Evolutionary conservation across 495 filamentous ascomycete species (phyloP).

Genomic region (Xylaria castorea): DNA sequence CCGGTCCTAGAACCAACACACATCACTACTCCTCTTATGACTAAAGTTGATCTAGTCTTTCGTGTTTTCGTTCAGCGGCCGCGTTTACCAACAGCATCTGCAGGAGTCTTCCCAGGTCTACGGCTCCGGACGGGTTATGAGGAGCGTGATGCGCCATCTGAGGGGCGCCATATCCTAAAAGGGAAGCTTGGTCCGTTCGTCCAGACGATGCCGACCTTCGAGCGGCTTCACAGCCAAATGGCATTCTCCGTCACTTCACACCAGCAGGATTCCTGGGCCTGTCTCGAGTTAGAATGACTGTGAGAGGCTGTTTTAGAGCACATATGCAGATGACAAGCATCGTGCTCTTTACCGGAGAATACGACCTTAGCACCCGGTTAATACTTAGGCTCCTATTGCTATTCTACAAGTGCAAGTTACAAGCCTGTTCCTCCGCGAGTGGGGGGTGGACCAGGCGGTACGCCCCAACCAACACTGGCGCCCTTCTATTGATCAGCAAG

Average conservation of each 20-base stretch:
- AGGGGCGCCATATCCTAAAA: slow-evolving; percentile 16
- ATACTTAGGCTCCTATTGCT: neutral
- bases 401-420: neutral
- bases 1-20: neutral
- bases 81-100: neutral
- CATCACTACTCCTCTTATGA: neutral
- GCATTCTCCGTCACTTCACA: neutral
- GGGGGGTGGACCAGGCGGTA: neutral
- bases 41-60: neutral
- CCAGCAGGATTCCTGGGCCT: neutral
- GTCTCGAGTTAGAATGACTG: neutral
- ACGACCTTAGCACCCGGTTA: slow-evolving; percentile 5
- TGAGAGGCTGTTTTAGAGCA: neutral
- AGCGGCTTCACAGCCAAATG: neutral
- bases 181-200: slow-evolving; percentile 19
- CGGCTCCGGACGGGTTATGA: neutral
- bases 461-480: neutral
- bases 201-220: neutral
- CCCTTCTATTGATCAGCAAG: neutral
- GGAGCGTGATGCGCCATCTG: slow-evolving; percentile 10
- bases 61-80: neutral
- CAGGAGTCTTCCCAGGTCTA: slow-evolving; percentile 1
- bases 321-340: neutral
- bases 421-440: neutral
- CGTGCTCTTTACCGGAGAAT: neutral